phyloP scores from a whole-genome alignment of 2,329 filamentous ascomycete genomes.

The Fusarium tuaranense region DNA sequence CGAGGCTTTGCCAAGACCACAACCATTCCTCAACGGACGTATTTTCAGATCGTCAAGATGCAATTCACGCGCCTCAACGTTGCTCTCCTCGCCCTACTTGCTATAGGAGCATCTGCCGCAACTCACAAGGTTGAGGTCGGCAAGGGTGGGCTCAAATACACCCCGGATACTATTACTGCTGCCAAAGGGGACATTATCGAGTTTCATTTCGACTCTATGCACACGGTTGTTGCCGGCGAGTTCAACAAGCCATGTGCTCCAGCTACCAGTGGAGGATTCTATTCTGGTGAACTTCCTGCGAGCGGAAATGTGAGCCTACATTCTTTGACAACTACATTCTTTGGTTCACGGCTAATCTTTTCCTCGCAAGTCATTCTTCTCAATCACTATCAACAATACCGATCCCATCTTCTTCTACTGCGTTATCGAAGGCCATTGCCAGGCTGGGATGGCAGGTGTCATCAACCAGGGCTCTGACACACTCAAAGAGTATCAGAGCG shows the following conservation, averaged over 20 bases:
- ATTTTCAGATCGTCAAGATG: neutral
- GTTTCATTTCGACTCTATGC: slow-evolving; percentile 65
- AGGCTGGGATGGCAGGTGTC: slow-evolving; percentile 48
- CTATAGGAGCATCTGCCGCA: neutral
- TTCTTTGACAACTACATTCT: neutral
- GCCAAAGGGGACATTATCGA: slow-evolving; percentile 61
- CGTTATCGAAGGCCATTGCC: slow-evolving; percentile 43
- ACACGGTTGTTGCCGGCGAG: slow-evolving; percentile 62
- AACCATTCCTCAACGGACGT: neutral
- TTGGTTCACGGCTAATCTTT: neutral
- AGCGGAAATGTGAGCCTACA: neutral
- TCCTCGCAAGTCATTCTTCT: slow-evolving; percentile 24
- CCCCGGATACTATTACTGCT: slow-evolving; percentile 50
- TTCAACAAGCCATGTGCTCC: slow-evolving; percentile 63
- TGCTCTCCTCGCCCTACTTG: neutral
- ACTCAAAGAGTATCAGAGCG: slow-evolving; percentile 29
- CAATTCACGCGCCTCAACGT: neutral
- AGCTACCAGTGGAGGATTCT: slow-evolving; percentile 31
- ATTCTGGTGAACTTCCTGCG: neutral
- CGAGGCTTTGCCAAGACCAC: neutral
- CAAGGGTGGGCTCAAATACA: neutral
- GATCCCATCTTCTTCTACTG: slow-evolving; percentile 49
- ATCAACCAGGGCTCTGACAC: slow-evolving; percentile 43
- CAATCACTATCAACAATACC: slow-evolving; percentile 45
- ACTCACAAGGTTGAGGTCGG: neutral